Evolutionary conservation across 2,329 filamentous ascomycete genomes (phyloP).

Genomic region (Dothideomycetes sp.): DNA sequence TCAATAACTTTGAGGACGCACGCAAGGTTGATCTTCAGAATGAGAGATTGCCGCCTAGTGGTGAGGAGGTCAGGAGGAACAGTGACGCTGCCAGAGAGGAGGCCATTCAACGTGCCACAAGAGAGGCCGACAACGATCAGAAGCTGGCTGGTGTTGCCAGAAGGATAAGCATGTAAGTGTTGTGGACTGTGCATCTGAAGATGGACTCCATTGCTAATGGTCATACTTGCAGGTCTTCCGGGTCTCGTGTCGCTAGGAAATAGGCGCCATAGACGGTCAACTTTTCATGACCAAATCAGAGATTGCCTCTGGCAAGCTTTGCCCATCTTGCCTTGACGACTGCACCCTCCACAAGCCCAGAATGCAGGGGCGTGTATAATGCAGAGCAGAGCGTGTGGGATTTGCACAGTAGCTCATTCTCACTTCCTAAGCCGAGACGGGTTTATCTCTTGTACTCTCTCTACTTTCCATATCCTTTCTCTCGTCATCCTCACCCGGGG

Average conservation of each 20-base stretch:
- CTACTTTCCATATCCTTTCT: too few species aligned
- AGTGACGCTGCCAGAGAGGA: conserved; percentile 70
- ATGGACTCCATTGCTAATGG: conserved; percentile 10
- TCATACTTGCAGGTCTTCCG: conserved; percentile 25
- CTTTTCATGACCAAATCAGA: too few species aligned
- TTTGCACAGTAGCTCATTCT: too few species aligned
- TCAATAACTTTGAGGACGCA: conserved; percentile 92
- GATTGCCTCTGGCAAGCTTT: too few species aligned
- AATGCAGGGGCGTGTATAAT: too few species aligned
- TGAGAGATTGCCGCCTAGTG: conserved; percentile 81
- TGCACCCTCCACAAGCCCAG: too few species aligned
- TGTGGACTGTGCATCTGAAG: background rate
- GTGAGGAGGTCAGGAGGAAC: conserved; percentile 80
- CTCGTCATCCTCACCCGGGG: too few species aligned
- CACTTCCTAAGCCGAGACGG: too few species aligned
- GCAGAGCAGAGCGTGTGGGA: too few species aligned
- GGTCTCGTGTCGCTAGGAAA: conserved; percentile 24
- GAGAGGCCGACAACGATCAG: conserved; percentile 85
- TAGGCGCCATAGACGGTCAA: too few species aligned
- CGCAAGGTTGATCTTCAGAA: conserved; percentile 96
- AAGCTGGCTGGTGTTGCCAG: conserved; percentile 77
- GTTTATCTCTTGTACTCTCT: too few species aligned
- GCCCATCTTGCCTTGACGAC: too few species aligned
- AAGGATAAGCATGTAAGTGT: conserved; percentile 86
- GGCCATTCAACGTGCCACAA: conserved; percentile 74